These are phyloP conservation scores for Umbelopsis sp. DNA, from an alignment of 192 early-diverging fungal species.

Conservation along the genomic window DNA sequence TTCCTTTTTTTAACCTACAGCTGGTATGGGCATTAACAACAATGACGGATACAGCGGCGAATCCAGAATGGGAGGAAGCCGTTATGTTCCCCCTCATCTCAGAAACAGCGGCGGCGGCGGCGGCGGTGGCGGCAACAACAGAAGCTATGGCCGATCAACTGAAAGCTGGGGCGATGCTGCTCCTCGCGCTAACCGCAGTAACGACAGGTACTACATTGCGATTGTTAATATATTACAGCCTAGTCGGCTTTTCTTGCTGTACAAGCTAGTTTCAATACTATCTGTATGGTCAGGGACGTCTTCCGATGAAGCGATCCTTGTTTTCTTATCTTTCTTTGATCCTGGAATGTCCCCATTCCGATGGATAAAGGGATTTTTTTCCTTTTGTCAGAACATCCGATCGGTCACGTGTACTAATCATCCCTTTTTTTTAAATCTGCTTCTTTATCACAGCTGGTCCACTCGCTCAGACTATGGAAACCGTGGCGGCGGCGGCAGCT, in stretches of 20 bases:
- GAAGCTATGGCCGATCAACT: slow-evolving; percentile 20
- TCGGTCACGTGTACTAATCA: slow-evolving; percentile 6
- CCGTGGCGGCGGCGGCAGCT: slow-evolving; percentile 45
- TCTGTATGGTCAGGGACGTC: no score
- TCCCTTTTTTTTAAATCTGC: background rate
- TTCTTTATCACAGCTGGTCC: slow-evolving; percentile 5
- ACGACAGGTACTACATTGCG: slow-evolving; percentile 12
- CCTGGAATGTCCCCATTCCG: background rate
- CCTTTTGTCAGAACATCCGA: background rate
- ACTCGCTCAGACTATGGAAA: slow-evolving; percentile 39
- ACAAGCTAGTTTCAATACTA: no score
- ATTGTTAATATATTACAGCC: no score
- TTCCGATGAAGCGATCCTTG: no score
- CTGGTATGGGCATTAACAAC: slow-evolving; percentile 71
- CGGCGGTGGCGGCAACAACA: slow-evolving; percentile 29
- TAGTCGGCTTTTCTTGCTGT: background rate
- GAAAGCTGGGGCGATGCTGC: slow-evolving; percentile 37
- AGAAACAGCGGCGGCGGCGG: slow-evolving; percentile 45
- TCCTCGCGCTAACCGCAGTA: slow-evolving; percentile 28
- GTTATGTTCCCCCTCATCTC: slow-evolving; percentile 75
- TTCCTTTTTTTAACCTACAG: slow-evolving; percentile 40
- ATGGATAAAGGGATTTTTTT: slow-evolving; percentile 1
- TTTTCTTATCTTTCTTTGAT: no score
- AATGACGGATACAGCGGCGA: slow-evolving; percentile 34
- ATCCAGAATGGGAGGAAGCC: slow-evolving; percentile 39